phyloP scores from a whole-genome alignment of 352 stramenopile genomes.

The Globisporangium orthogonon region DNA sequence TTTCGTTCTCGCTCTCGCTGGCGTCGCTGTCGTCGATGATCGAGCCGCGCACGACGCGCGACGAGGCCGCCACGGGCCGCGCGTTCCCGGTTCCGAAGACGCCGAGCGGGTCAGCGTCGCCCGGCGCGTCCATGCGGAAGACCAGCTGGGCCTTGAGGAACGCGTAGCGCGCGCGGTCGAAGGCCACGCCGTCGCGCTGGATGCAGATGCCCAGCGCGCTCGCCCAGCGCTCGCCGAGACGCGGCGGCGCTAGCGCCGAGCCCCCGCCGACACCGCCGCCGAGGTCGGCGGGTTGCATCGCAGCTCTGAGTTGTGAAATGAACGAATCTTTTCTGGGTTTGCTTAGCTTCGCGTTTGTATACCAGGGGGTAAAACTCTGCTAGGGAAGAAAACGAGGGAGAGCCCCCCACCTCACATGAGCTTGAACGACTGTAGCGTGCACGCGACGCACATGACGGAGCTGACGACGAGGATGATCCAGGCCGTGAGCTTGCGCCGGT shows the following conservation, averaged over 20 bases:
- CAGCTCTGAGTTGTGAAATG: background rate
- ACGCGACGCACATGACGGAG: slow-evolving; percentile 61
- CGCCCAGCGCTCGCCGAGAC: slow-evolving; percentile 27
- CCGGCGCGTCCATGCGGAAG: slow-evolving; percentile 53
- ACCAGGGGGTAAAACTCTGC: background rate
- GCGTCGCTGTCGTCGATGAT: slow-evolving; percentile 15
- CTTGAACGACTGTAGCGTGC: slow-evolving; percentile 58
- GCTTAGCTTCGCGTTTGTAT: background rate
- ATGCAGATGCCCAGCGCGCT: slow-evolving; percentile 20
- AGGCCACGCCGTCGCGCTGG: slow-evolving; percentile 9
- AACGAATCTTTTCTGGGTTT: background rate
- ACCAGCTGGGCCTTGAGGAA: slow-evolving; percentile 53
- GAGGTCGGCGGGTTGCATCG: background rate
- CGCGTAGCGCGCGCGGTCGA: slow-evolving; percentile 38
- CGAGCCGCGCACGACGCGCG: slow-evolving; percentile 7
- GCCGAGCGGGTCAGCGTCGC: slow-evolving; percentile 42
- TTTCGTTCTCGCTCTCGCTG: slow-evolving; percentile 7
- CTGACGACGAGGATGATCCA: slow-evolving; percentile 78
- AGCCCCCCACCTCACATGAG: slow-evolving; percentile 2
- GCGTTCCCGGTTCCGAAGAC: slow-evolving; percentile 9
- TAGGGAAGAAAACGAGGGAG: slow-evolving; percentile 1
- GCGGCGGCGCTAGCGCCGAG: background rate
- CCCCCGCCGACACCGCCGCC: background rate
- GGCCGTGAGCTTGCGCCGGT: slow-evolving; percentile 60
- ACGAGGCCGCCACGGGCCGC: background rate